Evolutionary conservation across 2,329 filamentous ascomycete genomes (phyloP), one percentile per base, ranked within the genome.

Genomic region (Pseudogymnoascus pannorum): DNA sequence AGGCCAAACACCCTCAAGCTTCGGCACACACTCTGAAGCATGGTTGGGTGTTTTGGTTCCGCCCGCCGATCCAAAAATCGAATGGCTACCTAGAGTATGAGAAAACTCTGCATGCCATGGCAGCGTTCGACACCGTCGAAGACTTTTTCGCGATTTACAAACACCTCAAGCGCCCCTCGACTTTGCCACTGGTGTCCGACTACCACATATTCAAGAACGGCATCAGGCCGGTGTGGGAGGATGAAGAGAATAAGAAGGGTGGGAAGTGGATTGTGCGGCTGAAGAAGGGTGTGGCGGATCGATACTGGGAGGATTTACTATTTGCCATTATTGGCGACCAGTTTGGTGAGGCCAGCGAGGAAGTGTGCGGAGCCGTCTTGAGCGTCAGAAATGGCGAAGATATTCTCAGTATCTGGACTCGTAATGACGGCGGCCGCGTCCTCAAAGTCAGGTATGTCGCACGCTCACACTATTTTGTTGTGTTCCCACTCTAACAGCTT

Each of bases 141-240:
- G 89, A 94, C 63, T 97, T 99, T 73, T 97, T 92, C 85, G 81
- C 85, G 57, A 86, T 96, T 36, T 97, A 96, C 73, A 80, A 84
- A 60, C 92, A 97, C 74, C 81, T 99, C 57, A 96, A 95, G 77
- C 86, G 89, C 26, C 94, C 95, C 2, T 97, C 92, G 35, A 79
- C 83, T 33, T 80, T 99, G 62, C 93, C 93, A 5, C 87, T 93
- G 4, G 93, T 97, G 29, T 97, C 92, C 22, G 94, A 99, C 76
- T 99, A 97, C 73, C 94, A 99, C 74, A 87, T 99, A 63, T 99
- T 99, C 80, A 96, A 94, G 76, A 92, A 94, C 72, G 93, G 92
- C 60, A 92, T 99, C 64, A 87, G 94, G 64, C 94, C 94, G 20
- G 94, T 99, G 68, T 99, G 94, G 94, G 94, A 99, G 75, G 94